Evolutionary conservation across 2,329 filamentous ascomycete genomes (phyloP).

Genomic region (Aspergillus quadricinctus): DNA sequence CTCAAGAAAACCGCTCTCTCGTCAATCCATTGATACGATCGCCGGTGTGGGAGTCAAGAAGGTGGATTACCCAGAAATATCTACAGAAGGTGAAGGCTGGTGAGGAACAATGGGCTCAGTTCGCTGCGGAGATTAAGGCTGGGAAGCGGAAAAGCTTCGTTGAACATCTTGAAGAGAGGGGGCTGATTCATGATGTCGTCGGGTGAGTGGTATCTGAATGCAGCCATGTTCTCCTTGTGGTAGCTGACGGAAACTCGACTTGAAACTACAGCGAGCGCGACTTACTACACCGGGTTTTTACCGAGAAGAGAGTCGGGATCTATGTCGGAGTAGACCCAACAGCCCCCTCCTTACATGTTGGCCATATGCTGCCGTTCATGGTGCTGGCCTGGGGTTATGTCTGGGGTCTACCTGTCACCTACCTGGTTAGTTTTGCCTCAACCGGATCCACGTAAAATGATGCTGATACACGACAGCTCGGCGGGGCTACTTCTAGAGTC

Average conservation of each 20-base stretch:
- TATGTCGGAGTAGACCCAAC: slow-evolving; percentile 50
- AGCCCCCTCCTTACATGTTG: slow-evolving; percentile 47
- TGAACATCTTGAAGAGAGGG: slow-evolving; percentile 43
- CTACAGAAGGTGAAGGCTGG: slow-evolving; percentile 37
- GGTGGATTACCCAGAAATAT: slow-evolving; percentile 37
- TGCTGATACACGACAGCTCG: slow-evolving; percentile 35
- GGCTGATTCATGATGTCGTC: slow-evolving; percentile 43
- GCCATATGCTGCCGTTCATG: slow-evolving; percentile 50
- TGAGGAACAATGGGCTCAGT: slow-evolving; percentile 36
- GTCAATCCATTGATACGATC: slow-evolving; percentile 1
- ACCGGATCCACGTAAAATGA: background rate
- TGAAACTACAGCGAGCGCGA: slow-evolving; percentile 34
- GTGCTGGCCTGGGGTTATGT: slow-evolving; percentile 48
- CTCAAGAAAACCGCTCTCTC: slow-evolving; percentile 12
- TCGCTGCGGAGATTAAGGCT: slow-evolving; percentile 40
- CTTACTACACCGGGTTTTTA: slow-evolving; percentile 41
- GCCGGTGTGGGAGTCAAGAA: slow-evolving; percentile 17
- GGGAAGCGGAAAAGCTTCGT: slow-evolving; percentile 43
- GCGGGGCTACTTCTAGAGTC: slow-evolving; percentile 43
- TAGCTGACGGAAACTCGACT: slow-evolving; percentile 8
- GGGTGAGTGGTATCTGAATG: slow-evolving; percentile 31
- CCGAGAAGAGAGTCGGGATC: slow-evolving; percentile 42
- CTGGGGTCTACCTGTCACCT: slow-evolving; percentile 43
- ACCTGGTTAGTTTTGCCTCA: slow-evolving; percentile 35
- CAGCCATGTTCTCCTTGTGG: background rate